phyloP scores from a whole-genome alignment of 176 grass and related monocot genomes.

The Luzula sylvatica region DNA sequence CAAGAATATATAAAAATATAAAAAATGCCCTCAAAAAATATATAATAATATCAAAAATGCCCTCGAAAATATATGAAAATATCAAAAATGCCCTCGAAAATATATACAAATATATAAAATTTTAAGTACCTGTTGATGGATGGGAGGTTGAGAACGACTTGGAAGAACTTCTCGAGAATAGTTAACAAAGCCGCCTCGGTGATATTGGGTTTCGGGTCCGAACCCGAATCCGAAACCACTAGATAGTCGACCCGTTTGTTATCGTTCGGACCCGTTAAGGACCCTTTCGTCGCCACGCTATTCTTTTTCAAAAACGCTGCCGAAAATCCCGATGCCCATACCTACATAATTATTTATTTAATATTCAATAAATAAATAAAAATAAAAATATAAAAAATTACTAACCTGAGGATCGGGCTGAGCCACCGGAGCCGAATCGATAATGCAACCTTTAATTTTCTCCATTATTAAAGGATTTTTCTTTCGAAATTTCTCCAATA shows the following conservation, averaged over 20 bases:
- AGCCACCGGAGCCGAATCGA: slow-evolving; percentile 86
- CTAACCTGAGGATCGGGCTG: slow-evolving; percentile 78
- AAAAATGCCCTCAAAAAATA: not conserved
- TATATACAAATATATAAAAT: no score
- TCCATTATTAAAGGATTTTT: slow-evolving; percentile 48
- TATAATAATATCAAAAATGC: slow-evolving; percentile 1
- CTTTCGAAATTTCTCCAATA: slow-evolving; percentile 59
- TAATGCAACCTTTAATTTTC: slow-evolving; percentile 75
- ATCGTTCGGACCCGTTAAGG: slow-evolving; percentile 4
- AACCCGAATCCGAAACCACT: slow-evolving; percentile 33
- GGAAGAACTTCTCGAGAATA: slow-evolving; percentile 63
- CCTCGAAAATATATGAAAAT: not conserved
- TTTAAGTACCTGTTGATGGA: slow-evolving; percentile 69
- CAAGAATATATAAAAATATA: not conserved
- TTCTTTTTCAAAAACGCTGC: slow-evolving; percentile 87
- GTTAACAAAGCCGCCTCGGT: slow-evolving; percentile 49
- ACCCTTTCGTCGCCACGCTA: slow-evolving; percentile 54
- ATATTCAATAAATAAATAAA: not conserved
- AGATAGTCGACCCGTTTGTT: slow-evolving; percentile 21
- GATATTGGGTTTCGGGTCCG: slow-evolving; percentile 35
- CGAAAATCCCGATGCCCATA: slow-evolving; percentile 92
- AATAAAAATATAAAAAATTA: not conserved
- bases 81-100: not conserved
- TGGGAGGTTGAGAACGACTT: slow-evolving; percentile 61
- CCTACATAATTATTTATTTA: slow-evolving; percentile 23